Evolutionary conservation across 2,329 filamentous ascomycete species (phyloP).

Genomic region (Venturia aucupariae): DNA sequence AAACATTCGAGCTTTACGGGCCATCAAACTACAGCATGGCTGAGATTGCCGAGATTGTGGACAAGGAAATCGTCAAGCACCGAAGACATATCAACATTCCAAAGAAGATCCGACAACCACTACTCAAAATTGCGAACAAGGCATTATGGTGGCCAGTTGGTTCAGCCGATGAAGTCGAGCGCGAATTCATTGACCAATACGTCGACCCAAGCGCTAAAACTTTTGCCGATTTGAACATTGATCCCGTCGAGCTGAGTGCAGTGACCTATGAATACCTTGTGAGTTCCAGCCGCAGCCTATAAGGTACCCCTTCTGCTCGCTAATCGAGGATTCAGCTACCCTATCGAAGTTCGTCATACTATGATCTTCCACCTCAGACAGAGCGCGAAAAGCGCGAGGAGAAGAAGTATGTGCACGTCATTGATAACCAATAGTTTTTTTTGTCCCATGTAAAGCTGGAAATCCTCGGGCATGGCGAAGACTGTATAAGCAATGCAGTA

Average conservation of each 20-base stretch:
- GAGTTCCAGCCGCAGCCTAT: constrained; percentile 31
- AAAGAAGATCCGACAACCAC: constrained; percentile 66
- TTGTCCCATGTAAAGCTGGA: neutral
- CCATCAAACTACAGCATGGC: constrained; percentile 85
- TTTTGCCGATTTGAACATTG: constrained; percentile 85
- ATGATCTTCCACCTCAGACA: constrained; percentile 87
- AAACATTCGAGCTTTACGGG: constrained; percentile 92
- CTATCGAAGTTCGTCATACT: constrained; percentile 80
- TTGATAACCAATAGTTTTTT: constrained; percentile 62
- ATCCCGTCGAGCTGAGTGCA: constrained; percentile 75
- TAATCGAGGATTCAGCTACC: constrained; percentile 54
- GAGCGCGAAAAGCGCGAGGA: constrained; percentile 92
- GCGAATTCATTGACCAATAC: constrained; percentile 84
- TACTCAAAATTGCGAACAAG: constrained; percentile 67
- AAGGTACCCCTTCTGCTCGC: constrained; percentile 27
- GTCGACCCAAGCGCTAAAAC: constrained; percentile 92
- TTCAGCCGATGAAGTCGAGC: constrained; percentile 77
- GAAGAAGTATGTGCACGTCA: constrained; percentile 92
- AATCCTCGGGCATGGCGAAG: neutral
- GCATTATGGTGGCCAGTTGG: constrained; percentile 80
- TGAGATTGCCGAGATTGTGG: constrained; percentile 79
- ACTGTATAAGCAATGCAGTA: constrained; percentile 1
- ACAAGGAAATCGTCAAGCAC: constrained; percentile 85
- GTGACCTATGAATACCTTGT: constrained; percentile 93
- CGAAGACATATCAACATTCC: constrained; percentile 87